A percentile compares a stretch with the other conserved stretches of the same genome.
Evolutionary conservation across 345 rosid species (phyloP).

Genomic region (Raphanus raphanistrum): DNA sequence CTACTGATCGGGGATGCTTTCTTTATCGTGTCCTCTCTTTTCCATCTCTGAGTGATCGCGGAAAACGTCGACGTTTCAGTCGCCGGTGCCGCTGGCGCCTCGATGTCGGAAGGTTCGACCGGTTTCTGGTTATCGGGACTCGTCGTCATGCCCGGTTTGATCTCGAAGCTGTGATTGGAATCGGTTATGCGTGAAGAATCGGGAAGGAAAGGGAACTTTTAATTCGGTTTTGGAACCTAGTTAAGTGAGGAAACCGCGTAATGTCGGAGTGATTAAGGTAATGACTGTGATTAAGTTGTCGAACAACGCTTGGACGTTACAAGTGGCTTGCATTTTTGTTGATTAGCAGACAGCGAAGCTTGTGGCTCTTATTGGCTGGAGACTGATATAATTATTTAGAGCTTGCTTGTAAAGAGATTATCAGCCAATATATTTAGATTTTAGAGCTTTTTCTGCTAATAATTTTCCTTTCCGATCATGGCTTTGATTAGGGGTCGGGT

Average conservation of each 20-base stretch:
- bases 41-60: constrained; percentile 63
- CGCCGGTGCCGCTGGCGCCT: constrained; percentile 26
- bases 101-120: constrained; percentile 23
- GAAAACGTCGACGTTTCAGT: constrained; percentile 37
- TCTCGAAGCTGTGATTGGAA: neutral
- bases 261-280: constrained; percentile 16
- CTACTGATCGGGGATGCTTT: constrained; percentile 59
- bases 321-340: too few relatives aligned
- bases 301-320: too few relatives aligned
- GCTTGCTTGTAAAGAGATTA: too few relatives aligned
- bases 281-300: neutral
- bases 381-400: too few relatives aligned
- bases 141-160: constrained; percentile 15
- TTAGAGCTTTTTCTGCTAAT: too few relatives aligned
- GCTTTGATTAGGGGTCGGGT: too few relatives aligned
- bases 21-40: constrained; percentile 60
- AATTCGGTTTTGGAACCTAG: neutral
- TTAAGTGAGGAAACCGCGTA: constrained; percentile 21
- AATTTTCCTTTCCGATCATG: too few relatives aligned
- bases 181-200: constrained; percentile 17
- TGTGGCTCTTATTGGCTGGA: too few relatives aligned
- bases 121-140: constrained; percentile 33
- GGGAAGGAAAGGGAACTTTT: neutral
- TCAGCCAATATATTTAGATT: too few relatives aligned
- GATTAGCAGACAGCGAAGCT: too few relatives aligned